Conservation (phyloP, 2,329 filamentous ascomycete genomes). For the Pestalotiopsis sp. region DNA sequence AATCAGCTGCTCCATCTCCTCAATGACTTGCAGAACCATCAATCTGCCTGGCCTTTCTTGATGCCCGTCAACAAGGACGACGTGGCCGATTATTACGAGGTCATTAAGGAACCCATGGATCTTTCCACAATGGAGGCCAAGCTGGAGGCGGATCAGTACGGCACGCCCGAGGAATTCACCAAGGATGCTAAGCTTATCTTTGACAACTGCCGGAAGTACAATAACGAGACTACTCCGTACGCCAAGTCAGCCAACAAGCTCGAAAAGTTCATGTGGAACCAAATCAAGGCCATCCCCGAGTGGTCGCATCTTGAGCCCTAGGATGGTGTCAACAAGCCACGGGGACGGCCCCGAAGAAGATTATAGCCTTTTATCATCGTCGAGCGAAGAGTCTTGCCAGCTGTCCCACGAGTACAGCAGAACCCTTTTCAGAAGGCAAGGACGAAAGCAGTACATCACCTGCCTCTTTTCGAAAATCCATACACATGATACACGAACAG, state of each 20-base stretch:
- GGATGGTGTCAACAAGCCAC: constrained; percentile 13
- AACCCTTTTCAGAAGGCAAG: neutral
- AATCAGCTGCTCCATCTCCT: constrained; percentile 90
- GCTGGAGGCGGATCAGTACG: constrained; percentile 90
- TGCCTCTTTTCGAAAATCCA: neutral
- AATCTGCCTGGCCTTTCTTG: constrained; percentile 91
- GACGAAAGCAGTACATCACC: neutral
- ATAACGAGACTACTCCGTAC: constrained; percentile 93
- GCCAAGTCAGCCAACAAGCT: constrained; percentile 93
- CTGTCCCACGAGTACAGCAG: neutral
- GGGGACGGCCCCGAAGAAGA: constrained; percentile 9
- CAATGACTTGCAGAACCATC: constrained; percentile 93
- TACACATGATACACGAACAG: neutral
- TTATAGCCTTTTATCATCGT: neutral
- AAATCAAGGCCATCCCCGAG: constrained; percentile 89
- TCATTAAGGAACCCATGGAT: constrained; percentile 98
- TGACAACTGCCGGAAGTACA: constrained; percentile 94
- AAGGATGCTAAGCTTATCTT: constrained; percentile 88
- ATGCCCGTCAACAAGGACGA: constrained; percentile 94
- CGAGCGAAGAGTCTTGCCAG: neutral
- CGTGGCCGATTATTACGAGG: constrained; percentile 97
- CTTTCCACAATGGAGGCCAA: constrained; percentile 94
- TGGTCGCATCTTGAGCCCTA: constrained; percentile 71
- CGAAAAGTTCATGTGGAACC: constrained; percentile 93
- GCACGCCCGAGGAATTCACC: constrained; percentile 89